A percentile compares a stretch with the other conserved stretches of the same genome.
Evolutionary conservation across 768 basidiomycete species (phyloP).

Genomic region (Naganishia friedmannii): DNA sequence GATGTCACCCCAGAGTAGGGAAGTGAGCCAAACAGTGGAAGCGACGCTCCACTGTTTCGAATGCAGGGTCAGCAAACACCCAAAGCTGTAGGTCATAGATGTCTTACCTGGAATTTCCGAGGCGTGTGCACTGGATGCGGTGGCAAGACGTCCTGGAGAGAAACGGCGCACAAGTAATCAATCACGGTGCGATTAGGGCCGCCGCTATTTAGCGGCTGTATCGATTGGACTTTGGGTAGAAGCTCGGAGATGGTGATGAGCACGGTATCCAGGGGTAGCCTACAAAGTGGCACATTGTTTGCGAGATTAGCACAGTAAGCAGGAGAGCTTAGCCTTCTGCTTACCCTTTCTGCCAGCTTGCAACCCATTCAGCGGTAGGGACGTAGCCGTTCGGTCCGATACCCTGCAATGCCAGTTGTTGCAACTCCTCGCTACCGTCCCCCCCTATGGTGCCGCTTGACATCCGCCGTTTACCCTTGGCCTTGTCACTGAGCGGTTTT

Average conservation of each 20-base stretch:
- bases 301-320: neutral
- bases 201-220: slow-evolving; percentile 66
- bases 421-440: slow-evolving; percentile 54
- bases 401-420: slow-evolving; percentile 65
- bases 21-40: slow-evolving; percentile 86
- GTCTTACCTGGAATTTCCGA: slow-evolving; percentile 67
- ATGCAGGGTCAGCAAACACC: slow-evolving; percentile 4
- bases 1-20: slow-evolving; percentile 90
- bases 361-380: slow-evolving; percentile 97
- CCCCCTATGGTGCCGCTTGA: slow-evolving; percentile 27
- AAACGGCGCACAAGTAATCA: slow-evolving; percentile 69
- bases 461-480: slow-evolving; percentile 66
- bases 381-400: slow-evolving; percentile 88
- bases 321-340: slow-evolving; percentile 29
- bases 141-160: slow-evolving; percentile 71
- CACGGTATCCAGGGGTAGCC: slow-evolving; percentile 81
- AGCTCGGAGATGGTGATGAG: slow-evolving; percentile 86
- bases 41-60: slow-evolving; percentile 81
- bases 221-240: slow-evolving; percentile 74
- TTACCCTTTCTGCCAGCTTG: slow-evolving; percentile 90
- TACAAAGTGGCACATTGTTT: slow-evolving; percentile 45
- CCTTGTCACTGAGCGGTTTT: slow-evolving; percentile 71
- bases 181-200: slow-evolving; percentile 68
- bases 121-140: slow-evolving; percentile 64
- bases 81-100: neutral